These are phyloP conservation scores for Pachysandra terminalis DNA, from an alignment of 164 flowering plant genomes.

Conservation along the genomic window DNA sequence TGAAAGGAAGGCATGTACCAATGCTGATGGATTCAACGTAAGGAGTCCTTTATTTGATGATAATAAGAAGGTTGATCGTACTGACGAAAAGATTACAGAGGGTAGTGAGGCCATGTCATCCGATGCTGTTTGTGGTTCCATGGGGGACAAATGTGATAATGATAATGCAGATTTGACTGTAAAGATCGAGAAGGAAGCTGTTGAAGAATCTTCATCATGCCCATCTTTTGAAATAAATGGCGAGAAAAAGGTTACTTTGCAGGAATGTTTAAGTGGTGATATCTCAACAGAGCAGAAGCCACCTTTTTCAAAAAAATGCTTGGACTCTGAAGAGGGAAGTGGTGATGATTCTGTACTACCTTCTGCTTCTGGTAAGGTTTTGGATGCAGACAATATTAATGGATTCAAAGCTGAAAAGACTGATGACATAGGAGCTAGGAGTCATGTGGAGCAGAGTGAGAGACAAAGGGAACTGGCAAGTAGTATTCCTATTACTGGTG, in stretches of 20 bases:
- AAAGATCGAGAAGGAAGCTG: constrained; percentile 19
- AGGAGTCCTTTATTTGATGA: constrained; percentile 7
- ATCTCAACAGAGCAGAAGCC: constrained; percentile 12
- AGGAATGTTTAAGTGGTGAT: constrained; percentile 5
- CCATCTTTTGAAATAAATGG: constrained; percentile 9
- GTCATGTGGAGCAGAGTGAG: constrained; percentile 15
- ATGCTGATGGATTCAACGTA: constrained; percentile 3
- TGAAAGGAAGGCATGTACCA: constrained; percentile 11
- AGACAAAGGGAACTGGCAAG: constrained; percentile 22
- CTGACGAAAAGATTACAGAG: constrained; percentile 7
- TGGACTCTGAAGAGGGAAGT: constrained; percentile 7
- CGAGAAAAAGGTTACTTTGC: constrained; percentile 7
- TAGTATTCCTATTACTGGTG: constrained; percentile 13
- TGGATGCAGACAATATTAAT: constrained; percentile 12
- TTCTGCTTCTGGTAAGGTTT: constrained; percentile 16
- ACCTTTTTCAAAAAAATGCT: constrained; percentile 4
- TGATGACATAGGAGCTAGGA: constrained; percentile 19
- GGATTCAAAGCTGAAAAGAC: constrained; percentile 27
- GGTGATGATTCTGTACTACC: constrained; percentile 10
- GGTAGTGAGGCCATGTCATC: constrained; percentile 3
- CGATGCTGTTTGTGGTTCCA: not conserved
- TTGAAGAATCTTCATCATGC: constrained; percentile 20
- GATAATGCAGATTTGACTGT: constrained; percentile 8
- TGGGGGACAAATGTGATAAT: constrained; percentile 9
- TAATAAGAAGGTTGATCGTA: constrained; percentile 11